Evolutionary conservation across 805 yeast genomes (phyloP), one percentile per base, ranked within the genome.

Genomic region (Candida ascalaphidarum): DNA sequence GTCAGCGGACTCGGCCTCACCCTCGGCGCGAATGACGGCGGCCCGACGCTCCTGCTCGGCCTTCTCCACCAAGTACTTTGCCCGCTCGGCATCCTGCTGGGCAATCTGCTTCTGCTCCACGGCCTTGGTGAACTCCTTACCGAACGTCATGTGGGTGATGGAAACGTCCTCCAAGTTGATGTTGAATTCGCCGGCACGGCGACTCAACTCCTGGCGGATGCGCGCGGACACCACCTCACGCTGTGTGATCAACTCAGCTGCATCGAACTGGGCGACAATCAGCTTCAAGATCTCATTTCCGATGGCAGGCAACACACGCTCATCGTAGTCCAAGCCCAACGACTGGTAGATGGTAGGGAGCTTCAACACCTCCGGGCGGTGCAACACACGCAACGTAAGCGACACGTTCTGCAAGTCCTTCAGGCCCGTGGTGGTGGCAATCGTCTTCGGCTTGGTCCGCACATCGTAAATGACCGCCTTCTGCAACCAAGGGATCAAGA

Each of bases 61-160:
- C 52, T 81, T 81, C 51, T 88, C 96, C 31, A 92, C 41, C 36
- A 84, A 66, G 51, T 75, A 92, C 49, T 81, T 81, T 34, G 97
- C 96, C 43, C 98, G 74, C 65, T 92, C 97, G 14, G 98, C 97
- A 52, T 92, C 98, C 61, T 92, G 98, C 64, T 92, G 98, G 18
- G 98, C 98, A 60, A 92, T 94, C 61, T 92, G 97, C 56, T 92
- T 92, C 63, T 84, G 95, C 63, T 92, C 98, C 35, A 92, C 98
- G 19, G 98, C 97, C 58, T 83, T 88, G 30, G 98, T 92, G 66
- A 92, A 92, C 52, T 92, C 98, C 40, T 71, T 73, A 30, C 98
- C 97, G 55, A 92, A 92, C 1, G 96, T 84, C 84, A 92, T 79
- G 60, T 92, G 98, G 11, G 98, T 92, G 42, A 92, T 92, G 15